These are phyloP conservation scores for Cordyceps cicadae DNA, from an alignment of 2,329 filamentous ascomycete species.

Conservation along the genomic window DNA sequence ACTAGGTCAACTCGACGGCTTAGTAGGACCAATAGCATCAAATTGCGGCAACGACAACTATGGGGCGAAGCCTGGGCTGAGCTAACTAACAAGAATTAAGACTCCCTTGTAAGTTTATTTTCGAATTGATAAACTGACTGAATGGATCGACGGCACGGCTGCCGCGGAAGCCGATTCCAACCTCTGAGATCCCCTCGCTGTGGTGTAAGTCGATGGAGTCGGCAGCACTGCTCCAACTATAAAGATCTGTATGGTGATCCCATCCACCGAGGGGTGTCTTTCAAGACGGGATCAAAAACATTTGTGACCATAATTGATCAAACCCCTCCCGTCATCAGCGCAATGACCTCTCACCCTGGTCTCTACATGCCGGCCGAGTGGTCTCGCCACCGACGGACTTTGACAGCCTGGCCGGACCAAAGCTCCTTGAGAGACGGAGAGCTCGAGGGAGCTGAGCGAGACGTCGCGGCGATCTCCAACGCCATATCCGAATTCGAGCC, in stretches of 20 bases:
- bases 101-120: neutral
- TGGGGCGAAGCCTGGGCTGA: neutral
- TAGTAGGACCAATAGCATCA: neutral
- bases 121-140: neutral
- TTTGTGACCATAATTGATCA: too few relatives aligned
- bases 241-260: neutral
- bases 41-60: neutral
- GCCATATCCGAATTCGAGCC: conserved; percentile 10
- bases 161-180: neutral
- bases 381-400: conserved; percentile 5
- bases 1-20: neutral
- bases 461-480: conserved; percentile 8
- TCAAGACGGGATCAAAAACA: neutral
- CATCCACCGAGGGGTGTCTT: neutral
- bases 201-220: neutral
- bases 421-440: neutral
- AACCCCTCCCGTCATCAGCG: neutral
- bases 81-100: neutral
- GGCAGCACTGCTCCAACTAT: neutral
- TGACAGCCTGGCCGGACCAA: conserved; percentile 6
- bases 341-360: neutral
- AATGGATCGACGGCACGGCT: neutral
- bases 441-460: conserved; percentile 2
- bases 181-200: neutral
- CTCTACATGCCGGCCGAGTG: conserved; percentile 7